phyloP scores from a whole-genome alignment of 495 filamentous ascomycete species.

The Lichina pygmaea region DNA sequence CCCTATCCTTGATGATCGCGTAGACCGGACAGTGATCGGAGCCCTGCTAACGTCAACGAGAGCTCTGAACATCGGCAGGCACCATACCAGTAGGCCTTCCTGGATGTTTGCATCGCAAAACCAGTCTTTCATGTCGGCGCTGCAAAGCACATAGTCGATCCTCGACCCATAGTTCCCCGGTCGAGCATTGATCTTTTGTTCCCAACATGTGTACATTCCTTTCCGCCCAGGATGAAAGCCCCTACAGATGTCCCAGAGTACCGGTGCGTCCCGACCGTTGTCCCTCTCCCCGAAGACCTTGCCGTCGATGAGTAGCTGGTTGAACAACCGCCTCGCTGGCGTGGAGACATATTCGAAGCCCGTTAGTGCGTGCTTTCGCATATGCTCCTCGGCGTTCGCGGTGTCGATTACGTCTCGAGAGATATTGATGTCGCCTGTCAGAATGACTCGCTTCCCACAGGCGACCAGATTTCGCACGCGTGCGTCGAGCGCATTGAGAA shows the following conservation, averaged over 20 bases:
- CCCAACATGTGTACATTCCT: slow-evolving; percentile 96
- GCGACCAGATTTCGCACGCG: slow-evolving; percentile 63
- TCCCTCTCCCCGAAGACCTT: slow-evolving; percentile 44
- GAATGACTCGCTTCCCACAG: slow-evolving; percentile 53
- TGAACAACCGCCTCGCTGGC: slow-evolving; percentile 58
- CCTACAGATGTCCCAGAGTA: slow-evolving; percentile 68
- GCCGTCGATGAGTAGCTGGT: slow-evolving; percentile 52
- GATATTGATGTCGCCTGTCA: slow-evolving; percentile 83
- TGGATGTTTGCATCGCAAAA: slow-evolving; percentile 77
- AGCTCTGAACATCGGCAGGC: neutral
- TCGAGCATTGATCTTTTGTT: slow-evolving; percentile 59
- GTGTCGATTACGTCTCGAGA: slow-evolving; percentile 45
- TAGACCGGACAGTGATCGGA: slow-evolving; percentile 95
- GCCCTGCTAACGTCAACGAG: slow-evolving; percentile 19
- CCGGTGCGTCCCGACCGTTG: slow-evolving; percentile 39
- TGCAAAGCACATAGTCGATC: slow-evolving; percentile 85
- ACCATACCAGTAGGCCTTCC: slow-evolving; percentile 53
- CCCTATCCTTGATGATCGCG: slow-evolving; percentile 38
- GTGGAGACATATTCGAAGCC: slow-evolving; percentile 43
- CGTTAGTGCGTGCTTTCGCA: slow-evolving; percentile 39
- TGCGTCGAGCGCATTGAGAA: slow-evolving; percentile 51
- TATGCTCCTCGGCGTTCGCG: slow-evolving; percentile 36
- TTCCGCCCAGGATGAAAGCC: slow-evolving; percentile 49
- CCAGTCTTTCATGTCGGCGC: slow-evolving; percentile 56
- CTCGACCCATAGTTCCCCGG: slow-evolving; percentile 77